Percentiles rank a stretch among this genome's conserved stretches.
Evolutionary conservation across 1,284 basidiomycete genomes (phyloP).

Genomic region (Tremellales sp.): DNA sequence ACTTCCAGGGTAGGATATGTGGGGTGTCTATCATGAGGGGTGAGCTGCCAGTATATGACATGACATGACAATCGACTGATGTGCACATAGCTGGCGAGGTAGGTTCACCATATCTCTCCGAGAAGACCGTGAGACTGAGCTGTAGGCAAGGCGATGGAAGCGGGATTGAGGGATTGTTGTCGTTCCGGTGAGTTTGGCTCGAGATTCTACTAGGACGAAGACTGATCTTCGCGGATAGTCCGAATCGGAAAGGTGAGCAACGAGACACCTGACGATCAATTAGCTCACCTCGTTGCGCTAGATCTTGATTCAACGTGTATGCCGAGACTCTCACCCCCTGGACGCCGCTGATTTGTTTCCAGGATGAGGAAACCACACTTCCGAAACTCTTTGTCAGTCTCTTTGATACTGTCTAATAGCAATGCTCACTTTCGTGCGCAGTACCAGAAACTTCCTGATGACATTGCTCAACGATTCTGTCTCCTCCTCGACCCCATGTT

Average conservation of each 20-base stretch:
- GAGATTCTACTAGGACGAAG: constrained; percentile 5
- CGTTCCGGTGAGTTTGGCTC: constrained; percentile 46
- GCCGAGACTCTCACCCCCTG: constrained; percentile 11
- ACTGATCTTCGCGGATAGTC: constrained; percentile 32
- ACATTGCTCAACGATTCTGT: constrained; percentile 87
- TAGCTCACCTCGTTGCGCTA: constrained; percentile 44
- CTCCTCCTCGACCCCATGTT: constrained; percentile 97
- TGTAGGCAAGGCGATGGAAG: constrained; percentile 76
- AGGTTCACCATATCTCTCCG: constrained; percentile 2
- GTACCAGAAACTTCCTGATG: constrained; percentile 78
- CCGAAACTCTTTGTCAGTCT: constrained; percentile 70
- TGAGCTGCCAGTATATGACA: constrained; percentile 15
- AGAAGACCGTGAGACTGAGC: constrained; percentile 2
- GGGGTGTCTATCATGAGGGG: constrained; percentile 83
- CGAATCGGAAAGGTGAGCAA: constrained; percentile 47
- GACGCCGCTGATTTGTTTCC: constrained; percentile 4
- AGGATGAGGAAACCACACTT: constrained; percentile 88
- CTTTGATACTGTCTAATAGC: constrained; percentile 1
- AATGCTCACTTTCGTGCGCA: constrained; percentile 16
- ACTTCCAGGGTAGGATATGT: constrained; percentile 90
- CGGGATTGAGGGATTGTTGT: constrained; percentile 88
- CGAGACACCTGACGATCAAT: constrained; percentile 10
- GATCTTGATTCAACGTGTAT: constrained; percentile 87
- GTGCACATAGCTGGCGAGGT: constrained; percentile 40
- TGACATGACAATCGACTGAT: constrained; percentile 20